Base-by-base conservation (phyloP, 2,329 filamentous ascomycete genomes). In the Malbranchea zuffiana region DNA sequence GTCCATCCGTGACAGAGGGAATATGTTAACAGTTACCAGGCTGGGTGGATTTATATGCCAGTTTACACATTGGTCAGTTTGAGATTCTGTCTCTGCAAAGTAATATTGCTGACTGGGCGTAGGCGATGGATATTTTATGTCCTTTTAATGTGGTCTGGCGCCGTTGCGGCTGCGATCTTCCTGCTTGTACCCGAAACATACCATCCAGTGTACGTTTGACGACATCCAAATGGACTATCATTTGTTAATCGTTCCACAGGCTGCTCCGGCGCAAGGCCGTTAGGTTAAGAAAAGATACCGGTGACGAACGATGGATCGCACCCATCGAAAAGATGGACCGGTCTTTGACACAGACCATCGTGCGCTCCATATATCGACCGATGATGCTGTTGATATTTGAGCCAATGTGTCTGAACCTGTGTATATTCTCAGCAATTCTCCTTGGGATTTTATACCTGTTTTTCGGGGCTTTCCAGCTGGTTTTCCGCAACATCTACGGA, bases 371-470 rank as follows among this genome's bases (percentile, higher is more conserved):
- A 55, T 69, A 75, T 45, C 60, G 73, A 20, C 84, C 84, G 4
- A 82, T 90, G 54, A 74, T 90, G 59, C 72, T 95, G 4, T 69
- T 95, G 37, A 58, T 79, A 33, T 72, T 82, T 37, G 85, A 93
- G 63, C 83, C 82, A 46, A 95, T 94, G 84, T 82, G 79, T 42
- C 65, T 90, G 40, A 76, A 77, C 47, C 74, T 95, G 17, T 90
- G 85, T 58, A 61, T 90, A 15, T 82, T 87, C 49, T 83, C 82
- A 1, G 84, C 85, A 25, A 74, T 95, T 37, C 65, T 94, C n/a
- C 68, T 94, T 5, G 87, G 86, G 4, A 80, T 93, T 29, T 63
- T 94, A 2, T 94, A 94, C 54, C 74, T 94, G 25, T 93, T 92
- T 65, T 92, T 93, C 55, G 85, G 85, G 13, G 85, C 86, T 0